Base-by-base conservation (phyloP, 1,284 basidiomycete genomes). In the Moesziomyces antarcticus region DNA sequence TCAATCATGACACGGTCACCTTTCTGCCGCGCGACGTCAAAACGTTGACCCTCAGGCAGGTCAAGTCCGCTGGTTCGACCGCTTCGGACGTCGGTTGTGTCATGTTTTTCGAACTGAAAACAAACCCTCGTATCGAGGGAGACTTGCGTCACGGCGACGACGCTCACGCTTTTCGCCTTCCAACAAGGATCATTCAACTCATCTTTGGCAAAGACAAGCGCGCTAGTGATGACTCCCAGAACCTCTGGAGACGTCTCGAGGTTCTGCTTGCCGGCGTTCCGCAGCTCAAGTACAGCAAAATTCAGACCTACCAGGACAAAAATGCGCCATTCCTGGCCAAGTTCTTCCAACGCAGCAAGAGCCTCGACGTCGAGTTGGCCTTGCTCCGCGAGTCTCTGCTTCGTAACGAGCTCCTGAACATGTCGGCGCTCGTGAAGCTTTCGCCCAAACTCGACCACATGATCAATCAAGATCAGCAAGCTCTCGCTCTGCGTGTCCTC, bases 371-470 rank as follows among this genome's bases (percentile, higher is more conserved):
- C 42, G 56, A 70, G 22, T 33, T 70, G 14, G 67, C 67, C 1
- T 70, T 70, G 22, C 56, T 51, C 11, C 51, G 67, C 24, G 67
- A 70, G 54, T 35, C 61, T 0, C 56, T 70, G 14, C 22, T 70
- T 5, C 61, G 67, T 9, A 70, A 70, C 41, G 67, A 64, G 51
- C 56, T 70, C 1, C 22, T 70, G 2, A 57, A 53, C 25, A 45
- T 58, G 1, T 52, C 60, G 3, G 60, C 61, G 10, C 57, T 70
- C 5, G 33, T 4, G 1, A 49, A 46, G 33, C 33, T 68, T 42
- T 42, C 9, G 16, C 22, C 41, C 13, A 25, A 37, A 14, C 27
- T 70, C 6, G 50, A 64, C 3, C 5, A 30, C 1, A 5, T 64
- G 49, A 44, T 70, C 24, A 4, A 13, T n/a, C 35, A 24, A 8